Percentiles rank a stretch among this genome's conserved stretches.
These are phyloP conservation scores for Pinus albicaulis DNA, from an alignment of 75 land plant species.

Conservation along the genomic window DNA sequence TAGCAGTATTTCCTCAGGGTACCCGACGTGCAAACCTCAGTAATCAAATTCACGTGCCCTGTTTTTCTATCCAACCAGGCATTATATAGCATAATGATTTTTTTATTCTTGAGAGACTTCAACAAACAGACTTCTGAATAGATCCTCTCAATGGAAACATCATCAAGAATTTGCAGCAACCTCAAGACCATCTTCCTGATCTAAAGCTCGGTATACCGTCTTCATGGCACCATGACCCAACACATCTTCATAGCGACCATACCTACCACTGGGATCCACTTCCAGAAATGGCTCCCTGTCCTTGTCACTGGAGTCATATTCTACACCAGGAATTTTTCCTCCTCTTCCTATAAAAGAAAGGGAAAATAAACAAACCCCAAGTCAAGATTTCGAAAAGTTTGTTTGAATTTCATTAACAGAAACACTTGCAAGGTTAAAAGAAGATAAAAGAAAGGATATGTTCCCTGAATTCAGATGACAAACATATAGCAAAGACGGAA, in stretches of 20 bases:
- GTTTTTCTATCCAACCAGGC: slow-evolving; percentile 53
- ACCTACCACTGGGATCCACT: slow-evolving; percentile 62
- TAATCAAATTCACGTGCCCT: slow-evolving; percentile 62
- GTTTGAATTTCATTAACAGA: too few species aligned
- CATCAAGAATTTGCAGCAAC: slow-evolving; percentile 52
- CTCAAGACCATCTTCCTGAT: slow-evolving; percentile 62
- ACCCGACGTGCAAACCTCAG: slow-evolving; percentile 82
- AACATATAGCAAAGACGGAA: neutral
- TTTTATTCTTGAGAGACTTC: slow-evolving; percentile 30
- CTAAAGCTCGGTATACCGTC: slow-evolving; percentile 73
- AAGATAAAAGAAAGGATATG: too few species aligned
- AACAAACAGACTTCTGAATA: slow-evolving; percentile 50
- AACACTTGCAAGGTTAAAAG: too few species aligned
- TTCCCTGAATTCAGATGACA: too few species aligned
- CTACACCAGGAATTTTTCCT: neutral
- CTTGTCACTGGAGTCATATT: slow-evolving; percentile 9
- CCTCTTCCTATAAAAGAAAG: neutral
- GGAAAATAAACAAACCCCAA: too few species aligned
- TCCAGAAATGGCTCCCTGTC: slow-evolving; percentile 58
- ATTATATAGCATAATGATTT: slow-evolving; percentile 48
- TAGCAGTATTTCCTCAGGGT: slow-evolving; percentile 61
- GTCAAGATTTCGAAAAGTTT: too few species aligned
- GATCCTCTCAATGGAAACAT: slow-evolving; percentile 32
- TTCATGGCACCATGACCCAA: slow-evolving; percentile 69
- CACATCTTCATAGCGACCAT: slow-evolving; percentile 67